Conservation (phyloP, 106 monocot genomes). For the Cymbidium sinense region DNA sequence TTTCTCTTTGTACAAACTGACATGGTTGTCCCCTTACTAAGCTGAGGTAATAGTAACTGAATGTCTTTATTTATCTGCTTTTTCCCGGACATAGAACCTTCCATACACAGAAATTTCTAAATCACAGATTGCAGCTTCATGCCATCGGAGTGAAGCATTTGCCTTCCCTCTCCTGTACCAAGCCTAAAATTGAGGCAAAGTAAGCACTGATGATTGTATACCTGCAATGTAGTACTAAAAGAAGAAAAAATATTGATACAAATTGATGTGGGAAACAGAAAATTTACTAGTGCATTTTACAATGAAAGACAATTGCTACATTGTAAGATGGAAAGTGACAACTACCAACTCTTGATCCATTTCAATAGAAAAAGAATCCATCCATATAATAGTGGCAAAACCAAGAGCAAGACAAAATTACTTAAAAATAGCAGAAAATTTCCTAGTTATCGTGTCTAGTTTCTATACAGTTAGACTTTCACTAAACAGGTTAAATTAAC, state of each 20-base stretch:
- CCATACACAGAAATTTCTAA: conserved; percentile 59
- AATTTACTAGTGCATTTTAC: neutral
- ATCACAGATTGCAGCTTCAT: conserved; percentile 56
- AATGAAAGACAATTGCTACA: neutral
- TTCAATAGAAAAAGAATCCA: neutral
- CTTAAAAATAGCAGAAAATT: neutral
- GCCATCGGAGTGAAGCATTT: conserved; percentile 44
- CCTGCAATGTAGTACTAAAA: neutral
- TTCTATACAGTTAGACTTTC: neutral
- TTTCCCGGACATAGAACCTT: conserved; percentile 53
- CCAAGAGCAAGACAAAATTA: neutral
- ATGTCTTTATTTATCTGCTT: conserved; percentile 66
- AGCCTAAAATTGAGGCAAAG: conserved; percentile 35
- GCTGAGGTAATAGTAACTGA: conserved; percentile 14
- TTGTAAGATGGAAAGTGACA: neutral
- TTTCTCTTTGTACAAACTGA: neutral
- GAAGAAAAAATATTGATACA: neutral
- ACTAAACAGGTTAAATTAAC: neutral
- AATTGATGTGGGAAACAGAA: neutral
- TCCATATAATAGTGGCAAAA: neutral
- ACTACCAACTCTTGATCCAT: neutral
- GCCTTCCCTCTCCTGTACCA: conserved; percentile 90
- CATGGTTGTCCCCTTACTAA: neutral
- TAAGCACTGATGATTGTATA: neutral
- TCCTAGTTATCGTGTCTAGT: neutral